Evolutionary conservation across 1,139 yeast species (phyloP).

Genomic region (Kurtzmaniella quercitrusa): DNA sequence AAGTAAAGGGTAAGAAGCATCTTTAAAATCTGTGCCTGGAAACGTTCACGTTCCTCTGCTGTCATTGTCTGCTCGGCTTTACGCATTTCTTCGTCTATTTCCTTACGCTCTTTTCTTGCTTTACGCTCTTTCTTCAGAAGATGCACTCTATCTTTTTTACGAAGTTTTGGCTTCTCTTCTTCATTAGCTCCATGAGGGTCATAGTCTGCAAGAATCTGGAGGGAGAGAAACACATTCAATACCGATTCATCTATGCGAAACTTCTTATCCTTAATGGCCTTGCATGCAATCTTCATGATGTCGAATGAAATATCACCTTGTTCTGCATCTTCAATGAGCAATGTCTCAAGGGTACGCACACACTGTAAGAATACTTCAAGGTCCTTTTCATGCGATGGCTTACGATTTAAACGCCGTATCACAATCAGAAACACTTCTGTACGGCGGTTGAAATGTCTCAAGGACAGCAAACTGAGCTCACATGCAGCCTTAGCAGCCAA

Average conservation of each 20-base stretch:
- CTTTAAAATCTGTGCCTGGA: slow-evolving; percentile 81
- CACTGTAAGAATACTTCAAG: slow-evolving; percentile 54
- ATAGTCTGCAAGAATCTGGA: slow-evolving; percentile 75
- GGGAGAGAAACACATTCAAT: slow-evolving; percentile 65
- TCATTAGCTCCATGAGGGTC: slow-evolving; percentile 57
- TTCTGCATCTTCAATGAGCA: slow-evolving; percentile 66
- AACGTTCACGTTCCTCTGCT: slow-evolving; percentile 78
- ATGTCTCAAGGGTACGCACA: slow-evolving; percentile 58
- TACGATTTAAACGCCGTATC: slow-evolving; percentile 61
- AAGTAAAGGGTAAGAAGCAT: slow-evolving; percentile 68
- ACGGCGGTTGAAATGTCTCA: slow-evolving; percentile 78
- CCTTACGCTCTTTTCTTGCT: slow-evolving; percentile 78
- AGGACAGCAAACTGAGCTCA: slow-evolving; percentile 59
- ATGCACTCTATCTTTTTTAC: slow-evolving; percentile 86
- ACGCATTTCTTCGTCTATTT: slow-evolving; percentile 84
- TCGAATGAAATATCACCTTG: slow-evolving; percentile 81
- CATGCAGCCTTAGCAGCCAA: slow-evolving; percentile 75
- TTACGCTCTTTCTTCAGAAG: slow-evolving; percentile 84
- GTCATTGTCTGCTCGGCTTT: slow-evolving; percentile 85
- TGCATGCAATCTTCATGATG: slow-evolving; percentile 60
- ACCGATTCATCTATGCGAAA: slow-evolving; percentile 84
- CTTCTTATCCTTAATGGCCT: slow-evolving; percentile 68
- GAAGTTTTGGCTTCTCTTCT: slow-evolving; percentile 44
- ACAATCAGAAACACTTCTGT: slow-evolving; percentile 65
- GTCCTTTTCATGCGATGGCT: slow-evolving; percentile 43